A percentile compares a stretch with the other conserved stretches of the same genome.
Conservation (phyloP, 345 rosid species). For the Theobroma cacao region DNA sequence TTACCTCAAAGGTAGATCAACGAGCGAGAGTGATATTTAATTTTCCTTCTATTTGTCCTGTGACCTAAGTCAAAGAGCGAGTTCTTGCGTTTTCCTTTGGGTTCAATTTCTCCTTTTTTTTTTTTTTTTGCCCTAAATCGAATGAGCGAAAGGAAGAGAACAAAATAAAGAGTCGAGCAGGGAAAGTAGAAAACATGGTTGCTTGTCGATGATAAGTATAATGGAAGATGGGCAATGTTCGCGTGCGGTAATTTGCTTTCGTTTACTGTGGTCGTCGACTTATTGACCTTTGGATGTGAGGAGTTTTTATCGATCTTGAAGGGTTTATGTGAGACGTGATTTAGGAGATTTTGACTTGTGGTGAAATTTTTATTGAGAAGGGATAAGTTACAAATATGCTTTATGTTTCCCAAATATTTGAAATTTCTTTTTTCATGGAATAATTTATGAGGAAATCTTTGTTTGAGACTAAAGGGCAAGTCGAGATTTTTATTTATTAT, state of each 20-base stretch:
- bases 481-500: too few species aligned
- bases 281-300: background rate
- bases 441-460: background rate
- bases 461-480: too few species aligned
- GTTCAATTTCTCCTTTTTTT: background rate
- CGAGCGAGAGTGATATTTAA: slow-evolving; percentile 14
- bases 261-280: too few species aligned
- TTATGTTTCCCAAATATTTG: background rate
- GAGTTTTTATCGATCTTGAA: background rate
- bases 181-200: background rate
- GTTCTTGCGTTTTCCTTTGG: background rate
- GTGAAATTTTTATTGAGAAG: background rate
- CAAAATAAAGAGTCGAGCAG: background rate
- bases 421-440: too few species aligned
- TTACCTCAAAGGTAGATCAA: slow-evolving; percentile 38
- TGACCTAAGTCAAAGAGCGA: slow-evolving; percentile 29
- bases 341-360: background rate
- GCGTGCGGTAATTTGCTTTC: background rate
- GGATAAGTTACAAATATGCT: background rate
- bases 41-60: background rate
- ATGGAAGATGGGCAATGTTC: background rate
- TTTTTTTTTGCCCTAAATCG: slow-evolving; percentile 35
- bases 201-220: background rate
- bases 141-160: background rate
- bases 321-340: background rate